phyloP scores from a whole-genome alignment of 2,329 filamentous ascomycete genomes.

The Fusarium denticulatum region DNA sequence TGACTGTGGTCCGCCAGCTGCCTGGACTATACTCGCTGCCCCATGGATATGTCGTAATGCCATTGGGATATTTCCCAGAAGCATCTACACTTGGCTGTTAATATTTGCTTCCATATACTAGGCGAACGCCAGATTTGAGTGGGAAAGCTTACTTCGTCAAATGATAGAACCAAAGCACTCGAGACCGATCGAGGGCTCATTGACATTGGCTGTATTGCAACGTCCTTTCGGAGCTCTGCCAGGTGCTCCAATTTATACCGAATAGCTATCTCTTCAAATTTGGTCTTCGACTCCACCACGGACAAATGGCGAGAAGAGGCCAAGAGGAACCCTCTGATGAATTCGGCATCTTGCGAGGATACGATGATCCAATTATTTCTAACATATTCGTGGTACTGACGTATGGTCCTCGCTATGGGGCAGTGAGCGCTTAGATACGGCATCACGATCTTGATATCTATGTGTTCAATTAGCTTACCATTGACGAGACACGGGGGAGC shows the following conservation, averaged over 20 bases:
- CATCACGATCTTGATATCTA: neutral
- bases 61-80: neutral
- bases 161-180: neutral
- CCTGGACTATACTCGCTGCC: neutral
- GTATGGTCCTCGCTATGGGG: neutral
- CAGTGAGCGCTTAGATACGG: neutral
- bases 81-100: rapidly evolving
- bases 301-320: neutral
- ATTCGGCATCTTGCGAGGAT: neutral
- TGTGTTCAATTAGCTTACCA: neutral
- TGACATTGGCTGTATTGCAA: neutral
- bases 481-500: rapidly evolving
- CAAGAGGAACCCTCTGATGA: neutral
- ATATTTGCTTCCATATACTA: neutral
- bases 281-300: neutral
- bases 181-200: neutral
- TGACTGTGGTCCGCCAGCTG: neutral
- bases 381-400: neutral
- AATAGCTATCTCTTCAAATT: neutral
- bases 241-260: neutral
- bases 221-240: neutral
- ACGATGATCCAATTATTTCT: neutral
- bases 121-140: too few species aligned
- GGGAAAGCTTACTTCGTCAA: neutral
- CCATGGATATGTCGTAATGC: neutral